Base-by-base conservation (phyloP, 2,329 filamentous ascomycete genomes). In the Fusarium sp. region DNA sequence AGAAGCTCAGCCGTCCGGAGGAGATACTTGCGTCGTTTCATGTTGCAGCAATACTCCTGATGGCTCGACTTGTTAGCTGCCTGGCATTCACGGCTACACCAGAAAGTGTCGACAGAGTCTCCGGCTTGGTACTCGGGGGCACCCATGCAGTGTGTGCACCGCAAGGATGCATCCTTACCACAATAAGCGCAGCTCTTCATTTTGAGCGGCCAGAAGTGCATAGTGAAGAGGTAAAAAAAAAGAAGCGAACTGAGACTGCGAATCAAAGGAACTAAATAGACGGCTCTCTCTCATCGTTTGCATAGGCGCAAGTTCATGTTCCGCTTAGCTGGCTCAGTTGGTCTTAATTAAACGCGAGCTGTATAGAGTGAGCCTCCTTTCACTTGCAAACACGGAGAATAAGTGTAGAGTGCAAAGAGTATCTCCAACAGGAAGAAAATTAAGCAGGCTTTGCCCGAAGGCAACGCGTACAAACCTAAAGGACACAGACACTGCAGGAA, bases 71-170 rank as follows among this genome's bases (percentile, higher is more conserved):
- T 40, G 51, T 70, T 33, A 31, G 27, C 29, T 14, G 11, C 43
- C 42, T 67, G 48, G 27, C 63, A 70, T 20, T 58, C 63, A 14
- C n/a, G 45, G 23, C 36, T 36, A 48, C 59, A 70, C 51, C 64
- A 70, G 29, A 52, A 48, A 39, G 39, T 18, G 20, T 18, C 17
- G n/a, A 14, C 21, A 23, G 45, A 33, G 43, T 65, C 67, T 36
- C 58, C 63, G 13, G 57, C 33, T 18, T n/a, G n/a, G 18, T 70
- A 68, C 39, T 62, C 59, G 21, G 59, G 63, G 20, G 49, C 49
- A 23, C 14, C 20, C 14, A 31, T 21, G 10, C 64, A 67, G 17
- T 45, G 39, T 6, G 20, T 23, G 25, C 63, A 67, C 17, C 37
- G 20, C 23, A 35, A 13, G 9, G 53, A 45, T 13, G 64, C 64